phyloP scores from a whole-genome alignment of 768 basidiomycete species.

The Amanita molliuscula region DNA sequence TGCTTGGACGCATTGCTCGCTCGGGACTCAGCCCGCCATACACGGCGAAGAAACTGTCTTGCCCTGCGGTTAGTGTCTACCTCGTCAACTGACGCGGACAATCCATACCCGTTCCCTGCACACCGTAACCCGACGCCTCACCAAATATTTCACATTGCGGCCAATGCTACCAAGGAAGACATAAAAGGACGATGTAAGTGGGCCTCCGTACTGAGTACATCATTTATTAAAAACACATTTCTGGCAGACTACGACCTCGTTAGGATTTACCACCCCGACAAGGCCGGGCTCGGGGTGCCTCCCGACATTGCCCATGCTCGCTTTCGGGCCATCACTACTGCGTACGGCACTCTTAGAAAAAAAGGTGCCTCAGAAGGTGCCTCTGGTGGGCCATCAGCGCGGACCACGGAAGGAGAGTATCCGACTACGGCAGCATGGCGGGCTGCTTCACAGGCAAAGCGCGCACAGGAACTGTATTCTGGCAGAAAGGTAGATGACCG shows the following conservation, averaged over 20 bases:
- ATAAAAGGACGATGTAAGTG: constrained; percentile 60
- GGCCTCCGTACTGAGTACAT: constrained; percentile 6
- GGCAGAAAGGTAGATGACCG: constrained; percentile 32
- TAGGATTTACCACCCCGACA: constrained; percentile 61
- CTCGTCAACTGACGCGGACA: background rate
- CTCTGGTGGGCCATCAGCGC: constrained; percentile 34
- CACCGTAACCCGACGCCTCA: constrained; percentile 48
- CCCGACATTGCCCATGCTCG: constrained; percentile 40
- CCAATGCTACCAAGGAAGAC: constrained; percentile 42
- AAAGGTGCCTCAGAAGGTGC: constrained; percentile 8
- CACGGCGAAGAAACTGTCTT: background rate
- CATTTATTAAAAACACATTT: background rate
- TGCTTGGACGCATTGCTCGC: background rate
- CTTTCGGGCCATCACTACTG: constrained; percentile 54
- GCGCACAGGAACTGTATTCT: constrained; percentile 11
- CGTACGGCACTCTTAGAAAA: constrained; percentile 50
- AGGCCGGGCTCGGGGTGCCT: constrained; percentile 15
- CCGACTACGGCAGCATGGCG: constrained; percentile 23
- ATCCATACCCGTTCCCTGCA: constrained; percentile 36
- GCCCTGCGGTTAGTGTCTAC: background rate
- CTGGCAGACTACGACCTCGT: constrained; percentile 64
- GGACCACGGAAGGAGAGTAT: constrained; percentile 36
- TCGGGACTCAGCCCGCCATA: background rate
- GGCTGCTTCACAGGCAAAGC: constrained; percentile 11
- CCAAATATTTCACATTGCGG: constrained; percentile 63